Conservation (phyloP, 1,284 basidiomycete species). For the Melanopsichium pennsylvanicum region DNA sequence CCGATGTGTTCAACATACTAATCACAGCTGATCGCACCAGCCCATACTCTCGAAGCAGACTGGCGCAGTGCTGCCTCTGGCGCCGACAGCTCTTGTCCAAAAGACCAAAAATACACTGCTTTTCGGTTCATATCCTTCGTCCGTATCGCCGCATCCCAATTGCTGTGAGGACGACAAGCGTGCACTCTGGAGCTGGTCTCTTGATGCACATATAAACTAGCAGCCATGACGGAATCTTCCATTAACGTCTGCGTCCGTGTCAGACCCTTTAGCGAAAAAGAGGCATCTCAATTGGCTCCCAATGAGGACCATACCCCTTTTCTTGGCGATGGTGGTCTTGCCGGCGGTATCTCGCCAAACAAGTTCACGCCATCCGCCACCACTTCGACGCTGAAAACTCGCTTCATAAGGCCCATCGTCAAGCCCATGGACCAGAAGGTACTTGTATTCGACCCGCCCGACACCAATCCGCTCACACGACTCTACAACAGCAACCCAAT, state of each 20-base stretch:
- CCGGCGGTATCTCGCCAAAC: conserved; percentile 50
- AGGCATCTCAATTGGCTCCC: conserved; percentile 55
- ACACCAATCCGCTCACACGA: conserved; percentile 51
- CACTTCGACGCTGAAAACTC: conserved; percentile 26
- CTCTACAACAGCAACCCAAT: conserved; percentile 36
- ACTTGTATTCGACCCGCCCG: conserved; percentile 64
- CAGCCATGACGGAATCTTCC: conserved; percentile 35
- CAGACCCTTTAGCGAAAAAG: conserved; percentile 61
- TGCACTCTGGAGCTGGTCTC: conserved; percentile 14
- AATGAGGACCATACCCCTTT: conserved; percentile 58
- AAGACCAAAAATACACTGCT: too few relatives aligned
- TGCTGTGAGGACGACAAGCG: too few relatives aligned
- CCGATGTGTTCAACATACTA: too few relatives aligned
- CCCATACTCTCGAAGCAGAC: too few relatives aligned
- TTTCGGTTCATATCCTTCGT: too few relatives aligned
- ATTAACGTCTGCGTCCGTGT: conserved; percentile 60
- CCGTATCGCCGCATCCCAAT: too few relatives aligned
- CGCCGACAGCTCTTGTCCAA: too few relatives aligned
- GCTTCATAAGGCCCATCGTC: conserved; percentile 61
- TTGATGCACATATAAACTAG: not conserved
- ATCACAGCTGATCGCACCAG: too few relatives aligned
- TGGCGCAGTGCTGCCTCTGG: too few relatives aligned
- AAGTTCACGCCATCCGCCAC: conserved; percentile 28
- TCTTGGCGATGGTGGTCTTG: conserved; percentile 64
- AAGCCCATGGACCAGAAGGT: conserved; percentile 63